Conservation (phyloP, 1,139 yeast genomes). For the Candida pseudocylindracea region DNA sequence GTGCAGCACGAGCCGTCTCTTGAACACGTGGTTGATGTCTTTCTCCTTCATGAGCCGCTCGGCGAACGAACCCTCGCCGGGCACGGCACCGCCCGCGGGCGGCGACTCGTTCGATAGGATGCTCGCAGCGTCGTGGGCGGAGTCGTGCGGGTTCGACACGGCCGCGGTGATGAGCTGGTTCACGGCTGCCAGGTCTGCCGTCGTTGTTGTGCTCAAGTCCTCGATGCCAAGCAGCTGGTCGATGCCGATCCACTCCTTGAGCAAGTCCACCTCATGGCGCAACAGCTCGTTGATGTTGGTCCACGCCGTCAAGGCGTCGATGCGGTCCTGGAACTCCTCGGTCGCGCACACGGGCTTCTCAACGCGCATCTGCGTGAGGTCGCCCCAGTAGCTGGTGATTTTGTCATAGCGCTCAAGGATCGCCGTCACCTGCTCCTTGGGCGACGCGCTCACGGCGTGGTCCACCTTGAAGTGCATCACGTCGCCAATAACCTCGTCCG, state of each 20-base stretch:
- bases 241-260: slow-evolving; percentile 60
- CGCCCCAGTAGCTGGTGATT: slow-evolving; percentile 65
- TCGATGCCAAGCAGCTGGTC: slow-evolving; percentile 20
- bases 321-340: slow-evolving; percentile 37
- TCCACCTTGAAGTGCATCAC: slow-evolving; percentile 38
- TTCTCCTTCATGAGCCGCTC: slow-evolving; percentile 75
- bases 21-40: slow-evolving; percentile 50
- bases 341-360: slow-evolving; percentile 59
- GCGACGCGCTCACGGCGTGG: slow-evolving; percentile 12
- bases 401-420: slow-evolving; percentile 42
- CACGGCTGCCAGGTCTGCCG: background rate
- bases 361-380: slow-evolving; percentile 50
- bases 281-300: slow-evolving; percentile 53
- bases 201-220: slow-evolving; percentile 25
- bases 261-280: slow-evolving; percentile 28
- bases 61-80: slow-evolving; percentile 20
- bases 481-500: slow-evolving; percentile 55
- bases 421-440: slow-evolving; percentile 26
- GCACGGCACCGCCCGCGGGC: no score
- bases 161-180: no score
- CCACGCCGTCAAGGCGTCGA: slow-evolving; percentile 79
- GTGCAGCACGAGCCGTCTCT: slow-evolving; percentile 32
- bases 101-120: no score
- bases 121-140: no score
- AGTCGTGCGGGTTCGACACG: no score